Conservation (phyloP, 2,329 filamentous ascomycete genomes). For the Aspergillus nomiae region DNA sequence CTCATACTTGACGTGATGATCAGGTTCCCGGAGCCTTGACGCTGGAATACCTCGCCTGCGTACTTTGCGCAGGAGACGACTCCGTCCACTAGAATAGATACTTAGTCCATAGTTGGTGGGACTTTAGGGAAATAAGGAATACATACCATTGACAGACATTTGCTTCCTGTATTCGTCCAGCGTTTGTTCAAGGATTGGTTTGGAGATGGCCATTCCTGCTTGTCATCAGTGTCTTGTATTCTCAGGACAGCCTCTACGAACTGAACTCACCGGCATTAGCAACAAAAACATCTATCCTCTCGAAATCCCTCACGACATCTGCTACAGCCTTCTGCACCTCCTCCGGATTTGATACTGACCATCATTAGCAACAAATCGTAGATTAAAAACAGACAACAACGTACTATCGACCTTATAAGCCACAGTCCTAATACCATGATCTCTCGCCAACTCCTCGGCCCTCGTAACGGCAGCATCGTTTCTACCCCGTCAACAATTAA, state of each 20-base stretch:
- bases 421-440: conserved; percentile 39
- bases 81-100: conserved; percentile 49
- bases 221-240: conserved; percentile 6
- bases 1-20: conserved; percentile 58
- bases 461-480: conserved; percentile 40
- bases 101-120: conserved; percentile 13
- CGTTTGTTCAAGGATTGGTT: conserved; percentile 57
- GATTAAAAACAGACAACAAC: neutral
- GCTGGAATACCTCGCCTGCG: conserved; percentile 47
- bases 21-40: conserved; percentile 44
- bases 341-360: conserved; percentile 44
- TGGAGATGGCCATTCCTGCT: conserved; percentile 54
- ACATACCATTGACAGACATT: conserved; percentile 57
- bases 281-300: conserved; percentile 47
- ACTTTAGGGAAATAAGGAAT: rapidly evolving
- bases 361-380: neutral
- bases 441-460: conserved; percentile 34
- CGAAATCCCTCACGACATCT: conserved; percentile 43
- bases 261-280: conserved; percentile 43
- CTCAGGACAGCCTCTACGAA: neutral
- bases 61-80: conserved; percentile 50
- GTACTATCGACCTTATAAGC: conserved; percentile 49
- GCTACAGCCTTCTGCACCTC: conserved; percentile 37
- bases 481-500: conserved; percentile 17
- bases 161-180: conserved; percentile 55